A percentile compares a stretch with the other conserved stretches of the same genome.
phyloP scores from a whole-genome alignment of 2,329 filamentous ascomycete genomes.

The Diaporthe vexans region DNA sequence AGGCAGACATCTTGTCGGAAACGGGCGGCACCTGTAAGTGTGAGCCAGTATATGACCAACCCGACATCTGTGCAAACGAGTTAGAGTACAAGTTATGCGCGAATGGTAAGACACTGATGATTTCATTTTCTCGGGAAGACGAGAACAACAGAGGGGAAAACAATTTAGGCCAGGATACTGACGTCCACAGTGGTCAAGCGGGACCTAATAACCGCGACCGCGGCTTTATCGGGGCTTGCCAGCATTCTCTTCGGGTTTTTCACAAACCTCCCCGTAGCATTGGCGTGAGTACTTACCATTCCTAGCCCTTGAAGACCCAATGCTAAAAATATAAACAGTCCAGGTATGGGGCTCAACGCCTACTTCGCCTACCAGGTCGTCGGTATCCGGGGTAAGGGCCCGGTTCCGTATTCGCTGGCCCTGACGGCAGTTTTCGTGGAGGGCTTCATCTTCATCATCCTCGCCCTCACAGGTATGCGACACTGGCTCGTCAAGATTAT shows the following conservation, averaged over 20 bases:
- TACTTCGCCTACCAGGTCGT: conserved; percentile 79
- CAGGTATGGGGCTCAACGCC: conserved; percentile 77
- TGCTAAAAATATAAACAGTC: conserved; percentile 57
- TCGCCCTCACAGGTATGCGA: conserved; percentile 77
- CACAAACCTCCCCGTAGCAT: conserved; percentile 83
- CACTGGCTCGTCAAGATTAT: conserved; percentile 80
- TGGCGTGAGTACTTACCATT: conserved; percentile 69
- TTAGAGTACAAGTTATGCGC: conserved; percentile 48
- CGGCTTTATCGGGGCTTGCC: conserved; percentile 82
- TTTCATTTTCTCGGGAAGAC: conserved; percentile 43
- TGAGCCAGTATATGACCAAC: conserved; percentile 55
- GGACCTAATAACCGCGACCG: conserved; percentile 86
- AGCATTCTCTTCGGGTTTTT: conserved; percentile 84
- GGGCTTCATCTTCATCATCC: conserved; percentile 74
- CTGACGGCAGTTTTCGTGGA: conserved; percentile 76
- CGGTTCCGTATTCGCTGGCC: conserved; percentile 70
- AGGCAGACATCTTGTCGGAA: conserved; percentile 80
- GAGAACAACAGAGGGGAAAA: not conserved
- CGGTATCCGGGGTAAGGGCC: conserved; percentile 69
- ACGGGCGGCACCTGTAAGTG: conserved; percentile 85
- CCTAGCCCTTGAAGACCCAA: conserved; percentile 31
- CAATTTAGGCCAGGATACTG: not conserved
- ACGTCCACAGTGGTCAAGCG: conserved; percentile 66
- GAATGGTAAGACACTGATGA: conserved; percentile 25
- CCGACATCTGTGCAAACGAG: conserved; percentile 63